Base-by-base conservation (phyloP, 352 stramenopile species). In the Pythium pyrilobum region DNA sequence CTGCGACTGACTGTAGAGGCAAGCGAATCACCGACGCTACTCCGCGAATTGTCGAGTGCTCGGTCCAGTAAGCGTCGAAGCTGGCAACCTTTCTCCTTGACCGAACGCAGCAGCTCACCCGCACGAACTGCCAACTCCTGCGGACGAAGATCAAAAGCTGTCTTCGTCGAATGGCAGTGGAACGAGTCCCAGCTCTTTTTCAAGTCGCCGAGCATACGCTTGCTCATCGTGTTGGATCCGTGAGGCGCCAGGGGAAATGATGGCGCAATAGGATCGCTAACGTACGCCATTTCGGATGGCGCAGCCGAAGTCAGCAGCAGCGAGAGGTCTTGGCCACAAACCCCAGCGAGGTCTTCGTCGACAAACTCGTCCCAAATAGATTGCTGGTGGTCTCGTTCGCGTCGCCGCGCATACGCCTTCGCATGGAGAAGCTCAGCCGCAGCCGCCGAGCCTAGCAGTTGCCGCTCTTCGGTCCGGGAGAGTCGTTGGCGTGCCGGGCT, bases 131-230 rank as follows among this genome's bases (percentile, higher is more conserved):
- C 10, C 41, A 33, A 43, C 15, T 18, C 37, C 6, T 8, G 9
- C 18, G n/a, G n/a, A n/a, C n/a, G n/a, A n/a, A n/a, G n/a, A n/a
- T n/a, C n/a, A n/a, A n/a, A n/a, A n/a, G n/a, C 37, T 43, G 37
- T 11, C 12, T 43, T 21, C 11, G 21, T 8, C 21, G 8, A 43
- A 43, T 11, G 10, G 15, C 10, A 37, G 15, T 37, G 15, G 32
- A 37, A 27, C 10, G 51, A 45, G 0, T 25, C 27, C 72, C 74
- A 87, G 40, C 69, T 87, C 3, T 60, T 21, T 51, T 64, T 43
- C 5, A 87, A 29, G 27, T 81, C 72, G 1, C 46, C 38, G 20
- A 74, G 43, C 72, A 87, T 81, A 2, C 24, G 47, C 13, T 38
- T 54, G 2, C 72, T 58, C 56, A 80, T 71, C 0, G 41, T 47